These are phyloP conservation scores for Cryptococcus deneoformans DNA, from an alignment of 1,284 basidiomycete genomes.

Conservation along the genomic window DNA sequence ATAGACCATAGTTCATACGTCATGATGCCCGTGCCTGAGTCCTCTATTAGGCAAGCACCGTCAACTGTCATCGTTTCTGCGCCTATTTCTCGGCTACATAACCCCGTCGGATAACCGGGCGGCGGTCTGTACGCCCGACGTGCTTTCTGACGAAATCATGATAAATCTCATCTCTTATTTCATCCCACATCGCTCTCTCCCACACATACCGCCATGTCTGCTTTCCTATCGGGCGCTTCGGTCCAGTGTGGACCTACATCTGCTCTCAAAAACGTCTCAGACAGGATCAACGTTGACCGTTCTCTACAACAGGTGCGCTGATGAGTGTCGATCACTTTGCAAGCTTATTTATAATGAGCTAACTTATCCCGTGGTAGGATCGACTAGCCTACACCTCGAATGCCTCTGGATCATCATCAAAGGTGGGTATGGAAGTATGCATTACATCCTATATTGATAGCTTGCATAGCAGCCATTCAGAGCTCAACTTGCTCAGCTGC, in stretches of 20 bases:
- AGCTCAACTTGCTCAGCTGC: background rate
- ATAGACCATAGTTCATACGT: too few species aligned
- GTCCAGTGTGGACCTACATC: constrained; percentile 39
- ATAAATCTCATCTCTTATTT: too few species aligned
- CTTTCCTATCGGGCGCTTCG: constrained; percentile 34
- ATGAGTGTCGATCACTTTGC: background rate
- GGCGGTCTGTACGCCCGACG: too few species aligned
- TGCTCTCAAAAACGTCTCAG: constrained; percentile 31
- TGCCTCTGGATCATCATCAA: constrained; percentile 18
- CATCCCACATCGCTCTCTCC: background rate
- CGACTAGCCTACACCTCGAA: constrained; percentile 23
- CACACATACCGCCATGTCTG: constrained; percentile 23
- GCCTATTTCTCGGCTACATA: too few species aligned
- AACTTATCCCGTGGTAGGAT: constrained; percentile 18
- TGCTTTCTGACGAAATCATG: too few species aligned
- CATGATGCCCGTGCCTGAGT: too few species aligned
- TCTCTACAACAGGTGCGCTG: constrained; percentile 36
- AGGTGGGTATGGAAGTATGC: constrained; percentile 10
- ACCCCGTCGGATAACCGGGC: too few species aligned
- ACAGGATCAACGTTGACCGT: constrained; percentile 36
- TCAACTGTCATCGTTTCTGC: too few species aligned
- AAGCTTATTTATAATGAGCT: background rate
- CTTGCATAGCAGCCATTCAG: constrained; percentile 12
- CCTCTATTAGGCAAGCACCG: too few species aligned
- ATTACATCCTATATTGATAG: background rate